phyloP scores from a whole-genome alignment of 1,284 basidiomycete genomes.

The Trametes polyzona region DNA sequence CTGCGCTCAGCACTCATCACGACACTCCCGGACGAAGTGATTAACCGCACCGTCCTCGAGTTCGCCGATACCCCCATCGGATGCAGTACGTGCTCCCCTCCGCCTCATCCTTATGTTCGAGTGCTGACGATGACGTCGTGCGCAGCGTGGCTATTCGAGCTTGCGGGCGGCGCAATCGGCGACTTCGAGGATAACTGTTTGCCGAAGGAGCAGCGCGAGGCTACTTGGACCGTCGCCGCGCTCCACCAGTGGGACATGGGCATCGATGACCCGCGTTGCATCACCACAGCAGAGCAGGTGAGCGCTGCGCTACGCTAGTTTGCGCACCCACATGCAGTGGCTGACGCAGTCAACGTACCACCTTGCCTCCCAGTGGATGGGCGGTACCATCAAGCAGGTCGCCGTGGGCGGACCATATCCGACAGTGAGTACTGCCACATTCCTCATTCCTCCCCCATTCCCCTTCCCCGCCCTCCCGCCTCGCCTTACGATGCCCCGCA shows the following conservation, averaged over 20 bases:
- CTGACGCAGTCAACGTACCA: neutral
- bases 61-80: constrained; percentile 85
- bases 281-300: constrained; percentile 80
- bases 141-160: constrained; percentile 87
- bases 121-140: neutral
- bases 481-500: no score
- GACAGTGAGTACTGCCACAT: constrained; percentile 56
- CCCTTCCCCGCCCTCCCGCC: no score
- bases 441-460: no score
- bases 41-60: constrained; percentile 79
- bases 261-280: constrained; percentile 77
- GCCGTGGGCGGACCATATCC: constrained; percentile 81
- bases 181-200: constrained; percentile 78
- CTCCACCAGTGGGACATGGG: constrained; percentile 92
- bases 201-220: constrained; percentile 76
- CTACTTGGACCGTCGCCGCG: constrained; percentile 84
- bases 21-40: constrained; percentile 83
- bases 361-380: constrained; percentile 70
- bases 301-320: constrained; percentile 25
- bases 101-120: neutral
- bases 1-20: constrained; percentile 82
- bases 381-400: constrained; percentile 66
- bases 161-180: constrained; percentile 80
- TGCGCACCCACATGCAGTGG: neutral
- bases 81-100: constrained; percentile 66